These are phyloP conservation scores for Harringtonia lauricola DNA, from an alignment of 2,329 filamentous ascomycete species.

Conservation along the genomic window DNA sequence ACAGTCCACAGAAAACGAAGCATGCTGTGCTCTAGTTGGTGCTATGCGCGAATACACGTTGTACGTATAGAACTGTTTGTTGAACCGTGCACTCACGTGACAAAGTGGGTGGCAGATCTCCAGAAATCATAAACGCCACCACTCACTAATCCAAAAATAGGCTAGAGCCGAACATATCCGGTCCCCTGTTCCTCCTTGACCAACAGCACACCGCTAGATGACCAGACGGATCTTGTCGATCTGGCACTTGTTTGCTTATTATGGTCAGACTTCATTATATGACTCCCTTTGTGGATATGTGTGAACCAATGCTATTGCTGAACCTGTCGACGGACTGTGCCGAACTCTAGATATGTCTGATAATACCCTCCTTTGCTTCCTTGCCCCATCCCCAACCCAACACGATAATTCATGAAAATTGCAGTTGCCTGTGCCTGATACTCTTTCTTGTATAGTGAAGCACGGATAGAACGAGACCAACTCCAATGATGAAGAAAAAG, in stretches of 20 bases:
- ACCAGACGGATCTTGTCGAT: no score
- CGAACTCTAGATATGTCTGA: not conserved
- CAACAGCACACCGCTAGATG: no score
- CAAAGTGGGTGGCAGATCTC: not conserved
- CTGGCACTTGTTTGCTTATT: no score
- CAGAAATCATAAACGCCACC: not conserved
- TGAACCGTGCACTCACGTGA: no score
- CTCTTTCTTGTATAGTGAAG: not conserved
- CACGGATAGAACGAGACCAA: no score
- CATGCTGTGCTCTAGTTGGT: not conserved
- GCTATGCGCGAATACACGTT: no score
- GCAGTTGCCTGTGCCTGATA: conserved; percentile 1
- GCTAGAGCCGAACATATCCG: not conserved
- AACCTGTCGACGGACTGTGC: no score
- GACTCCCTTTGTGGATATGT: no score
- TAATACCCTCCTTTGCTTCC: not conserved
- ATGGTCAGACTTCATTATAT: no score
- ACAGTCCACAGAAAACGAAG: no score
- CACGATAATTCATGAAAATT: not conserved
- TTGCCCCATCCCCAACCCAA: not conserved
- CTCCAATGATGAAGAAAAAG: not conserved
- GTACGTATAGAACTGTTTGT: no score
- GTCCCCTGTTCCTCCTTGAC: not conserved
- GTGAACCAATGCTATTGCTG: no score
- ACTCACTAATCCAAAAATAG: not conserved